Evolutionary conservation across 768 basidiomycete genomes (phyloP).

Genomic region (Coprinellus micaceus): DNA sequence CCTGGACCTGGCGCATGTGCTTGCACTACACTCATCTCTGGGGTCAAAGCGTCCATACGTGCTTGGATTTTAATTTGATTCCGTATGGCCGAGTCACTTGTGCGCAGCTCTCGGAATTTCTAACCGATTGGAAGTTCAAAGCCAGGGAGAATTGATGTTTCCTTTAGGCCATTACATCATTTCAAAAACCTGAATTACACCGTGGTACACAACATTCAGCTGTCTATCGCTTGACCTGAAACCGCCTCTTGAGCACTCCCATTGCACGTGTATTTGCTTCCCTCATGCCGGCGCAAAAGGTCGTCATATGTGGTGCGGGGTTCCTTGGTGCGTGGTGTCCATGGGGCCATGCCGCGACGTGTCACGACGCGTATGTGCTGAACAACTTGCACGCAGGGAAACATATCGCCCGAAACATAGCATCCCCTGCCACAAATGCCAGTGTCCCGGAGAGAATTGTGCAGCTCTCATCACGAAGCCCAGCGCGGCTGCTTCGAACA

Average conservation of each 20-base stretch:
- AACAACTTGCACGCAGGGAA: constrained; percentile 37
- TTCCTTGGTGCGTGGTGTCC: constrained; percentile 49
- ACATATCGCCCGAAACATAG: constrained; percentile 48
- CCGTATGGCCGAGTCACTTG: no score
- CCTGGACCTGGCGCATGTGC: not conserved
- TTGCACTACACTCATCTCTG: no score
- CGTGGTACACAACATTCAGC: no score
- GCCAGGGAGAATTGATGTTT: no score
- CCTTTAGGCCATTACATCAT: no score
- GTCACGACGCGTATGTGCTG: not conserved
- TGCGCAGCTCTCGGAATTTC: no score
- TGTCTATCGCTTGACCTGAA: no score
- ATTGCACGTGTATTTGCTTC: not conserved
- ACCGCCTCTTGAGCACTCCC: no score
- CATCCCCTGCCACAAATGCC: constrained; percentile 9
- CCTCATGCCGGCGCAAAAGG: constrained; percentile 27
- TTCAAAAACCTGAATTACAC: no score
- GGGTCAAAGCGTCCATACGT: no score
- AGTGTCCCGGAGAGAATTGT: constrained; percentile 35
- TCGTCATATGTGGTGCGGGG: constrained; percentile 53
- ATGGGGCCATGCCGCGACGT: not conserved
- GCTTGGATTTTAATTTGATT: no score
- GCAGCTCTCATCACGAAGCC: constrained; percentile 59
- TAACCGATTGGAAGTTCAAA: no score
- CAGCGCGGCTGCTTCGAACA: constrained; percentile 35